Conservation (phyloP, 345 rosid species). For the Melaleuca alternifolia region DNA sequence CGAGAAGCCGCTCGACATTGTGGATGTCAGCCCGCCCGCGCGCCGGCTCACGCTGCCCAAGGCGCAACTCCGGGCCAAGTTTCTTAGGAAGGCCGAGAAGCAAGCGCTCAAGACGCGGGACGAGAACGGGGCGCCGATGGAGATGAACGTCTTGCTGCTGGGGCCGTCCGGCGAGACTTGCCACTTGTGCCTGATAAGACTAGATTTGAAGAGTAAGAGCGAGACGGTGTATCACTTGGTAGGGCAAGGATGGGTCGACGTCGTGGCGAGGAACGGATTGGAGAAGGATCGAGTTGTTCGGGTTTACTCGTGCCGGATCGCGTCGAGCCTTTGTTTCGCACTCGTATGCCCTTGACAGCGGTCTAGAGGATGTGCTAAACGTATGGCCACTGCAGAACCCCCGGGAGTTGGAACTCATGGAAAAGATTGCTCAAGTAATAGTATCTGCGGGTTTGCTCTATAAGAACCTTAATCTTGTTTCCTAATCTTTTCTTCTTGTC, state of each 20-base stretch:
- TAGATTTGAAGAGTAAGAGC: not conserved
- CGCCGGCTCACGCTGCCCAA: not conserved
- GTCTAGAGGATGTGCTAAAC: not conserved
- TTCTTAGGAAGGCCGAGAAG: not conserved
- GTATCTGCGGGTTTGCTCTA: not conserved
- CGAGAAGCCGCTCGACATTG: not conserved
- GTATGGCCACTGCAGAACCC: not conserved
- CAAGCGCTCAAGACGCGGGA: not conserved
- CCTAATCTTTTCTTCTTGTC: not conserved
- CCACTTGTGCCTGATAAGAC: not conserved
- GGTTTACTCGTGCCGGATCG: not conserved
- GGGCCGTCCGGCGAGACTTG: not conserved
- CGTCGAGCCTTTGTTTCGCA: not conserved
- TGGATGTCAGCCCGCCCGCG: not conserved
- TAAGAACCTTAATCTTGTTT: not conserved
- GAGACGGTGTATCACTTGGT: not conserved
- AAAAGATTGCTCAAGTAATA: not conserved
- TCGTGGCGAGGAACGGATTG: not conserved
- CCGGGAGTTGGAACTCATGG: not conserved
- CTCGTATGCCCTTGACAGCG: not conserved
- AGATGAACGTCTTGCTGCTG: not conserved
- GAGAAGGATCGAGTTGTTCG: not conserved
- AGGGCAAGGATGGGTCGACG: not conserved
- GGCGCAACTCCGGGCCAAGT: not conserved
- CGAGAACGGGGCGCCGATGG: not conserved